These are phyloP conservation scores for Spirogloea muscicola DNA, from an alignment of 139 green algal genomes.

Conservation along the genomic window DNA sequence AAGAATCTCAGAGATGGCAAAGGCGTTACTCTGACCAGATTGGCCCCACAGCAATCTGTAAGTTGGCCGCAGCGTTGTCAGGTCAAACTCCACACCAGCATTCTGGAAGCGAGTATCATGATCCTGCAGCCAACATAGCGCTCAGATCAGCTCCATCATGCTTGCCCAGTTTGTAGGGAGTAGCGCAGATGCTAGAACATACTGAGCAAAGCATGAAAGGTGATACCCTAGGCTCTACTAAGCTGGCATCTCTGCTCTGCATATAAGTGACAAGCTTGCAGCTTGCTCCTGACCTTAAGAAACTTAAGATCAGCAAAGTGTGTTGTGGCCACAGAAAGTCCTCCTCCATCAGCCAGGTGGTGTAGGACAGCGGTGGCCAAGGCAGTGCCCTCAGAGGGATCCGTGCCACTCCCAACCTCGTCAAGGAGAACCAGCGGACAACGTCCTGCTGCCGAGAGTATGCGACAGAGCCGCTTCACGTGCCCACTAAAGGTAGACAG, in stretches of 20 bases:
- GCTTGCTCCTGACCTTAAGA: conserved; percentile 48
- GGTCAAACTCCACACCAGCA: conserved; percentile 54
- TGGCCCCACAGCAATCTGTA: conserved; percentile 55
- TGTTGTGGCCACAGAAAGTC: conserved; percentile 52
- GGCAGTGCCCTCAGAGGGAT: conserved; percentile 85
- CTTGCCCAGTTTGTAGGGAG: too few relatives aligned
- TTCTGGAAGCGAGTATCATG: conserved; percentile 40
- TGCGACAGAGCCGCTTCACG: conserved; percentile 25
- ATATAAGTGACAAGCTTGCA: too few relatives aligned
- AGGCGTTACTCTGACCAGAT: conserved; percentile 25
- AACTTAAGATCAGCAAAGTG: conserved; percentile 54
- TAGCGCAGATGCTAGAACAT: too few relatives aligned
- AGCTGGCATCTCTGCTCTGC: too few relatives aligned
- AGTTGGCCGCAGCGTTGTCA: conserved; percentile 40
- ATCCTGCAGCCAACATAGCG: too few relatives aligned
- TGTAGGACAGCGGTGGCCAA: conserved; percentile 80
- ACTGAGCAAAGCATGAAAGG: too few relatives aligned
- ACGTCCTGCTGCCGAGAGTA: conserved; percentile 16
- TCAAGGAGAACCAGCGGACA: conserved; percentile 41
- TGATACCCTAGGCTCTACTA: too few relatives aligned
- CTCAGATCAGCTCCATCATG: too few relatives aligned
- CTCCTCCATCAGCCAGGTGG: conserved; percentile 28
- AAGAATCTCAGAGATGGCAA: conserved; percentile 8
- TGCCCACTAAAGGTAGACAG: conserved; percentile 54
- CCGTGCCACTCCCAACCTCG: conserved; percentile 88